Conservation (phyloP, 106 monocot species). For the Allium sativum region DNA sequence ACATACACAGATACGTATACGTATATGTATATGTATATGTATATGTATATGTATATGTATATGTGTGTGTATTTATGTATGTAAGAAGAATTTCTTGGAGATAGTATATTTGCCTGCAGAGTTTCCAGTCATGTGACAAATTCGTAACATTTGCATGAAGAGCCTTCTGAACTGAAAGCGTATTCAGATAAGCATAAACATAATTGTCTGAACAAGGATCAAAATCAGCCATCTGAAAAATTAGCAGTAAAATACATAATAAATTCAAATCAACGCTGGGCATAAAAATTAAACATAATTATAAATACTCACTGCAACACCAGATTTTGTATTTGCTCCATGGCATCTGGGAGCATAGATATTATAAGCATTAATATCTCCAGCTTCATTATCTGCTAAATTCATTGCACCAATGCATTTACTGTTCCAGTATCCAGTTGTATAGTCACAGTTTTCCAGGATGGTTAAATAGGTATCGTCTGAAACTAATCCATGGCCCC, state of each 20-base stretch:
- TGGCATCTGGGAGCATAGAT: constrained; percentile 39
- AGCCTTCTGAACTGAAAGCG: constrained; percentile 4
- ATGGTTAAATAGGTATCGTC: constrained; percentile 16
- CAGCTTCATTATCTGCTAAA: neutral
- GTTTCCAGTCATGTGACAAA: constrained; percentile 1
- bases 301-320: neutral
- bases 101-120: constrained; percentile 4
- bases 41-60: too few relatives aligned
- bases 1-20: neutral
- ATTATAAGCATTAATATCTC: constrained; percentile 24
- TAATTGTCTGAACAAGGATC: constrained; percentile 12
- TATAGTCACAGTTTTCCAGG: constrained; percentile 10
- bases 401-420: constrained; percentile 7
- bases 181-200: constrained; percentile 1
- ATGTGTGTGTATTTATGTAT: too few relatives aligned
- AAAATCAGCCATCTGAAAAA: constrained; percentile 6
- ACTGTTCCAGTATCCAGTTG: neutral
- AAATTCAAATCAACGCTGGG: too few relatives aligned
- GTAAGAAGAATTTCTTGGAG: neutral
- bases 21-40: too few relatives aligned
- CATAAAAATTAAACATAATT: too few relatives aligned
- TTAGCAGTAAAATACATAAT: neutral
- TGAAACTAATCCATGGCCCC: constrained; percentile 33
- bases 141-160: constrained; percentile 7
- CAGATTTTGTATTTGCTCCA: neutral